Evolutionary conservation across 2,329 filamentous ascomycete species (phyloP), one percentile per base, ranked within the genome.

Genomic region (Talaromyces verruculosus): DNA sequence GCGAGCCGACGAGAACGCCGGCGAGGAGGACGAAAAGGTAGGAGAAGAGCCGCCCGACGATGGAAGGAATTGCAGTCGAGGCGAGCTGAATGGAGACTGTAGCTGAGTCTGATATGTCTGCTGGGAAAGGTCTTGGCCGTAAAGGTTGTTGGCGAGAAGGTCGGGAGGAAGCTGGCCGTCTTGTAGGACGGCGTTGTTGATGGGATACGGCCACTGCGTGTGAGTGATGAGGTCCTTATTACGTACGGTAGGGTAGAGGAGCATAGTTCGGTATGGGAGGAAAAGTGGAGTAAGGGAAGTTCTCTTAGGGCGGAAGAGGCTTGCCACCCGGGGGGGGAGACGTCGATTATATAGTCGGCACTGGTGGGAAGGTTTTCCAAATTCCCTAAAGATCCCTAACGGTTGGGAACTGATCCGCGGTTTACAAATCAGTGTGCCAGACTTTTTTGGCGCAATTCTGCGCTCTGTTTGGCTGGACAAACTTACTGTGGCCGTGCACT

Each of bases 191-290:
- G 72, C 71, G 71, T 72, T 73, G 69, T 70, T 45, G 58, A 37
- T 43, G 63, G 69, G 69, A 60, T 69, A 68, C 35, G 72, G 66
- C 69, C 76, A 74, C 73, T 77, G 76, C 67, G 73, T 74, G 75
- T 77, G 75, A 67, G 73, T 78, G 76, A 78, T 77, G 75, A 77
- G 74, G 76, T 72, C 76, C 75, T 79, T 79, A 64, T 64, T 64
- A 77, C 77, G 77, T 79, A 70, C 68, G n/a, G 70, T 67, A 67
- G 77, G 74, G 71, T 77, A 72, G 72, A 76, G 75, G 72, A 76
- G 75, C 77, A 79, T 79, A 73, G 73, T 77, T 69, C 71, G 73
- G 63, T 45, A 59, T 39, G 58, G 69, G 68, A 70, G 71, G 72
- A 75, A 71, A 73, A 61, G 70, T 41, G 35, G 30, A 19, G 60